phyloP scores from a whole-genome alignment of 2,329 filamentous ascomycete genomes.

The Pestalotiopsis sp. region DNA sequence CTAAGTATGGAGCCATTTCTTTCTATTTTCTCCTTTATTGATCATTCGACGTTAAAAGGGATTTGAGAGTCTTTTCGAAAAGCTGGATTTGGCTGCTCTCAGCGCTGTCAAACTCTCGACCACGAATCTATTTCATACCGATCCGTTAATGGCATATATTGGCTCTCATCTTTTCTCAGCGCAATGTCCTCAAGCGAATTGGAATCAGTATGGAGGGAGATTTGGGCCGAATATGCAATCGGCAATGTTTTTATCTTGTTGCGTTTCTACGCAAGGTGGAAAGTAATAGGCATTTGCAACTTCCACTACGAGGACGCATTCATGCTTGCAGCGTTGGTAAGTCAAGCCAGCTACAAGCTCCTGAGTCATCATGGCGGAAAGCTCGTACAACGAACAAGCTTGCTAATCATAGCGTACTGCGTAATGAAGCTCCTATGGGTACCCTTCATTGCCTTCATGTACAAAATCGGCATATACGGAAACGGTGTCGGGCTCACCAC shows the following conservation, averaged over 20 bases:
- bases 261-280: conserved; percentile 5
- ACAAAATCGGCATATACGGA: background rate
- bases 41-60: background rate
- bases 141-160: background rate
- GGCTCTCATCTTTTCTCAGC: background rate
- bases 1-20: background rate
- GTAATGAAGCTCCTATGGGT: background rate
- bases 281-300: conserved; percentile 3
- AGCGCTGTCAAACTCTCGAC: background rate
- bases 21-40: background rate
- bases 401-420: background rate
- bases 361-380: background rate
- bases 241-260: conserved; percentile 9
- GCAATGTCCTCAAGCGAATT: background rate
- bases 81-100: background rate
- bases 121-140: background rate
- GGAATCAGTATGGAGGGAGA: background rate
- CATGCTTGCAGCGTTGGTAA: background rate
- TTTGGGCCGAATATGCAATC: conserved; percentile 11
- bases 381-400: background rate
- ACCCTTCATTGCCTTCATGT: background rate
- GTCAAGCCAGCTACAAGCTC: background rate
- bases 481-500: conserved; percentile 2
- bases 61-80: background rate
- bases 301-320: conserved; percentile 11